Conservation (phyloP, 2,329 filamentous ascomycete genomes). For the Aspergillus sojae region DNA sequence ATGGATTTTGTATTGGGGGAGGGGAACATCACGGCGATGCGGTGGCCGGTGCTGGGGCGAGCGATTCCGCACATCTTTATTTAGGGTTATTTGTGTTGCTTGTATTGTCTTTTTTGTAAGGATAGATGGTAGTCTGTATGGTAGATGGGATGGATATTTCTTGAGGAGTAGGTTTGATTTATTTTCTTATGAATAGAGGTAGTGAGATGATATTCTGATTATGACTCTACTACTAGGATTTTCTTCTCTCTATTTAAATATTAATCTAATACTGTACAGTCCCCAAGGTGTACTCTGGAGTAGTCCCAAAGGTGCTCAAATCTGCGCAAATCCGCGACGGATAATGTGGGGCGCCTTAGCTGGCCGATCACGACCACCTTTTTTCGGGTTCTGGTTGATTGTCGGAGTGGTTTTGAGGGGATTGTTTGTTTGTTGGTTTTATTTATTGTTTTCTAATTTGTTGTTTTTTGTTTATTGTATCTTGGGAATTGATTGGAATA, state of each 20-base stretch:
- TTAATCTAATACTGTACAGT: neutral
- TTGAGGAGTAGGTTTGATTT: no score
- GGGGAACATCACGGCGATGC: constrained; percentile 39
- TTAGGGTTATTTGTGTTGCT: no score
- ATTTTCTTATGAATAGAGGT: no score
- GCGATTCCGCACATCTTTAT: constrained; percentile 48
- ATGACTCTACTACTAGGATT: neutral
- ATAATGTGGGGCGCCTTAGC: neutral
- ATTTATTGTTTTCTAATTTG: no score
- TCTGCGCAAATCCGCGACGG: constrained; percentile 20
- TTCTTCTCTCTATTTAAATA: neutral
- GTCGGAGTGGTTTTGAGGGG: neutral
- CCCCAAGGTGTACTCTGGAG: constrained; percentile 21
- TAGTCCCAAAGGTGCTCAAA: constrained; percentile 25
- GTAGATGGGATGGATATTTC: neutral
- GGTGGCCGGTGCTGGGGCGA: constrained; percentile 49
- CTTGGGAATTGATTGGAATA: no score
- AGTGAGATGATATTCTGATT: no score
- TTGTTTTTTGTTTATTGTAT: no score
- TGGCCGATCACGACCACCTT: neutral
- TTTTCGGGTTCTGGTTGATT: neutral
- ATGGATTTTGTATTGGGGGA: constrained; percentile 18
- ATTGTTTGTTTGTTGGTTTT: neutral
- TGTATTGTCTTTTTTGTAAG: no score
- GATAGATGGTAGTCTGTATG: no score